These are phyloP conservation scores for Linnemannia elongata DNA, from an alignment of 192 early-diverging fungal species.

Conservation along the genomic window DNA sequence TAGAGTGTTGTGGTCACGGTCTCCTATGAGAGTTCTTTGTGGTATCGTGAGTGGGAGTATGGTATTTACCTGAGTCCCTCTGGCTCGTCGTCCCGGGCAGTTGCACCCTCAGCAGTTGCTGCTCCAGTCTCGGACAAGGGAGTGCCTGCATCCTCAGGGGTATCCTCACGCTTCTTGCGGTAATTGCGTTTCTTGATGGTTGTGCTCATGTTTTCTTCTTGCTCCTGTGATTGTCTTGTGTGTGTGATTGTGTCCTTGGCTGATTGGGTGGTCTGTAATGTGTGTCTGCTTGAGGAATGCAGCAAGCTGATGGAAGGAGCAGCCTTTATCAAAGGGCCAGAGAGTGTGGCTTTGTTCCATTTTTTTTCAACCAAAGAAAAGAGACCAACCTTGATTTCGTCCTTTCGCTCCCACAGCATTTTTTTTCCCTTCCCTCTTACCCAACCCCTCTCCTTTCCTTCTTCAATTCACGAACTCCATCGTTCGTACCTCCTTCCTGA, in stretches of 20 bases:
- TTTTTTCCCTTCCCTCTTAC: too few species aligned
- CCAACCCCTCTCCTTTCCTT: neutral
- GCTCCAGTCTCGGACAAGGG: neutral
- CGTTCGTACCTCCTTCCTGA: neutral
- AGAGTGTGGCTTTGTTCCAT: constrained; percentile 10
- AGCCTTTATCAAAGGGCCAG: neutral
- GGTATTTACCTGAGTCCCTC: constrained; percentile 45
- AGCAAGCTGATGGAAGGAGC: neutral
- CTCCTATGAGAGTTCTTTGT: neutral
- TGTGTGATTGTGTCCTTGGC: neutral
- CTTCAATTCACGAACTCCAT: neutral
- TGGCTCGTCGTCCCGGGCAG: constrained; percentile 16
- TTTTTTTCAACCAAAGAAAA: neutral
- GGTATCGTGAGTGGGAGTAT: neutral
- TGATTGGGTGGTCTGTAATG: neutral
- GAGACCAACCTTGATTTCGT: neutral
- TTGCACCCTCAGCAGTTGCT: neutral
- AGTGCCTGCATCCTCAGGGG: constrained; percentile 28
- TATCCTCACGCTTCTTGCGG: constrained; percentile 38
- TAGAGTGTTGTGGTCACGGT: neutral
- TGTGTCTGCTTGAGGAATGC: neutral
- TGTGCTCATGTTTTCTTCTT: constrained; percentile 20
- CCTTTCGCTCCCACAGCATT: neutral
- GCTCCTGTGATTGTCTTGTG: neutral
- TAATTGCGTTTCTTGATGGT: constrained; percentile 45